A percentile compares a stretch with the other conserved stretches of the same genome.
These are phyloP conservation scores for Ustilaginoidea virens DNA, from an alignment of 2,329 filamentous ascomycete species.

Conservation along the genomic window DNA sequence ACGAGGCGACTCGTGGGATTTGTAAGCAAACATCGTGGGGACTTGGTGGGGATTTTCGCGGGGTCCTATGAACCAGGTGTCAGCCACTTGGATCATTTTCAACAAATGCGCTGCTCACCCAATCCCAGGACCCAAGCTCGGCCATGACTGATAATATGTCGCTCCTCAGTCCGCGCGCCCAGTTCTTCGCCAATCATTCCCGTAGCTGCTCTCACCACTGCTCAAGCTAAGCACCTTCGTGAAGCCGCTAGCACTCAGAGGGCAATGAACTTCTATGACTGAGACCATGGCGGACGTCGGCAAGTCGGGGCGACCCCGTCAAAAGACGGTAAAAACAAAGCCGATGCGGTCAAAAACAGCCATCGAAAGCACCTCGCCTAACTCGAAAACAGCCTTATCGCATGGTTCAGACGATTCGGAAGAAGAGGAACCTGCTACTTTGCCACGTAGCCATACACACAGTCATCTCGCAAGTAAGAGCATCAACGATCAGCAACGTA, in stretches of 20 bases:
- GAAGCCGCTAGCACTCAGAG: too few species aligned
- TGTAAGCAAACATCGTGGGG: too few species aligned
- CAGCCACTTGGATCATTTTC: too few species aligned
- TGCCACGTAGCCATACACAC: conserved; percentile 44
- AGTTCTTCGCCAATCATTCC: neutral
- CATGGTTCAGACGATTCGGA: conserved; percentile 17
- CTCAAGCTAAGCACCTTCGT: too few species aligned
- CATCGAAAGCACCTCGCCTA: conserved; percentile 6
- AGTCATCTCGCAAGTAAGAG: conserved; percentile 45
- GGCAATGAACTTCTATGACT: conserved; percentile 16
- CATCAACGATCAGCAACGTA: conserved; percentile 30
- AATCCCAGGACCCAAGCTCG: too few species aligned
- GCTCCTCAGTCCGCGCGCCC: too few species aligned
- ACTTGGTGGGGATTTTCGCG: too few species aligned
- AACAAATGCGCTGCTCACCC: too few species aligned
- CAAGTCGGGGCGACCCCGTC: conserved; percentile 12
- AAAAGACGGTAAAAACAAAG: conserved; percentile 13
- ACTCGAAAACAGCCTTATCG: conserved; percentile 5
- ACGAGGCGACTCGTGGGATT: too few species aligned
- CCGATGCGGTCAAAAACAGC: conserved; percentile 13
- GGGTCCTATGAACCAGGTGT: too few species aligned
- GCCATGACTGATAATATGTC: too few species aligned
- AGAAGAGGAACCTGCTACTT: conserved; percentile 20
- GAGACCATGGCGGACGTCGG: conserved; percentile 28
- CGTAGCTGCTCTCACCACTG: too few species aligned